phyloP scores from a whole-genome alignment of 805 yeast species.

The Candida maltosa region DNA sequence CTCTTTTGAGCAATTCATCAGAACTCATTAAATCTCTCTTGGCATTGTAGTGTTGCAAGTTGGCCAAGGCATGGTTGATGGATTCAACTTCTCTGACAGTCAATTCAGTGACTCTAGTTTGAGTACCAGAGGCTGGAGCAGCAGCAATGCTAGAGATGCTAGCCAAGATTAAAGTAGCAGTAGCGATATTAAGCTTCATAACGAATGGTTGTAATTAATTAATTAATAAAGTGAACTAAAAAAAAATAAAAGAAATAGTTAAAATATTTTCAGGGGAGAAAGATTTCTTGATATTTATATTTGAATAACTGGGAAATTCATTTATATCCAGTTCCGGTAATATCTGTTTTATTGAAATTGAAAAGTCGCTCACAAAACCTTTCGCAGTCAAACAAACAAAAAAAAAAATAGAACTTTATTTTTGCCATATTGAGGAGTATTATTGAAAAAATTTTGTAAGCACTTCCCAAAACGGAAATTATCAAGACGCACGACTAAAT shows the following conservation, averaged over 20 bases:
- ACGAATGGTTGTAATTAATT: not conserved
- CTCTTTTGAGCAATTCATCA: constrained; percentile 34
- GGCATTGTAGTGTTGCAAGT: constrained; percentile 22
- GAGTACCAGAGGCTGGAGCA: constrained; percentile 18
- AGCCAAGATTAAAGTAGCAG: constrained; percentile 18
- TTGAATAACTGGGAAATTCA: not conserved
- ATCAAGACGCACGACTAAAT: no score
- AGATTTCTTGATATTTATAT: not conserved
- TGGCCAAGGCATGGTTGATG: constrained; percentile 24
- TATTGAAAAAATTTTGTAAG: constrained; percentile 7
- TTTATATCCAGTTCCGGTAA: constrained; percentile 1
- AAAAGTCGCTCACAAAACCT: not conserved
- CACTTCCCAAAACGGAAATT: no score
- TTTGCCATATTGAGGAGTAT: not conserved
- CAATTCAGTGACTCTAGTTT: constrained; percentile 10
- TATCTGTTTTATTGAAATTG: not conserved
- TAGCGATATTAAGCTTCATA: constrained; percentile 23
- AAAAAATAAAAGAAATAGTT: not conserved
- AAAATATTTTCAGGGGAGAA: not conserved
- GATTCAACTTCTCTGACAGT: constrained; percentile 19
- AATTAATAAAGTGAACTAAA: not conserved
- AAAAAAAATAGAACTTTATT: no score
- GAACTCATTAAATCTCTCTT: constrained; percentile 23
- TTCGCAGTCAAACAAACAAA: no score
- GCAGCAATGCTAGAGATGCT: constrained; percentile 19